Percentiles rank a stretch among this genome's conserved stretches.
Conservation (phyloP, 2,329 filamentous ascomycete genomes). For the Mycosphaerelloides madeirae region DNA sequence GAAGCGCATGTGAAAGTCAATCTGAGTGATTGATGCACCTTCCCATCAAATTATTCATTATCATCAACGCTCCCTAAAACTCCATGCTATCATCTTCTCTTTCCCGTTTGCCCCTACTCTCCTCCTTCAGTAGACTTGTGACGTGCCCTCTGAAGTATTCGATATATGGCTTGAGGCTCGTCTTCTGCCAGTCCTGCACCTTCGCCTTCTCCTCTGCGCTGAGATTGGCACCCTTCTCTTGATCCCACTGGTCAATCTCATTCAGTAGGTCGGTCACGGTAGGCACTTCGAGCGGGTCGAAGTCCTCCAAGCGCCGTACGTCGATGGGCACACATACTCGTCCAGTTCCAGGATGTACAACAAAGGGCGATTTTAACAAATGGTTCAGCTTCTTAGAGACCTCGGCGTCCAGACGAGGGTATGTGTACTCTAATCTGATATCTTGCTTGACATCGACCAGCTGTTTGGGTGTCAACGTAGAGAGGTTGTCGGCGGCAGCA, state of each 20-base stretch:
- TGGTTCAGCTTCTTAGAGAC: slow-evolving; percentile 98
- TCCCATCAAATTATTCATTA: too few species aligned
- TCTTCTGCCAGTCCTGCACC: slow-evolving; percentile 92
- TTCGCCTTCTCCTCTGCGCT: slow-evolving; percentile 43
- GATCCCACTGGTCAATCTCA: slow-evolving; percentile 81
- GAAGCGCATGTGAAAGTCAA: too few species aligned
- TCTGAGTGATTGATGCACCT: too few species aligned
- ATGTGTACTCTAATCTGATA: slow-evolving; percentile 94
- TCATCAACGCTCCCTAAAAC: slow-evolving; percentile 44
- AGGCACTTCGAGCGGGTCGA: slow-evolving; percentile 83
- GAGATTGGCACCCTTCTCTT: slow-evolving; percentile 42
- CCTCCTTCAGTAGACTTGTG: slow-evolving; percentile 70
- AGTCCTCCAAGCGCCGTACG: slow-evolving; percentile 64
- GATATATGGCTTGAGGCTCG: slow-evolving; percentile 85
- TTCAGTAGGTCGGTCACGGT: slow-evolving; percentile 75
- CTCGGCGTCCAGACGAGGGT: slow-evolving; percentile 92
- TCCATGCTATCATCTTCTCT: slow-evolving; percentile 61
- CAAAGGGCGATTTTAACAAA: slow-evolving; percentile 94
- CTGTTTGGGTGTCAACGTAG: slow-evolving; percentile 52
- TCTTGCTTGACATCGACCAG: slow-evolving; percentile 91
- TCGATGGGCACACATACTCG: slow-evolving; percentile 95
- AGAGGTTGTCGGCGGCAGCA: slow-evolving; percentile 73
- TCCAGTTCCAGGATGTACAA: slow-evolving; percentile 90
- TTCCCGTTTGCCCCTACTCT: slow-evolving; percentile 50
- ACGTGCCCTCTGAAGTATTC: slow-evolving; percentile 86